Percentiles rank a stretch among this genome's conserved stretches.
Conservation (phyloP, 352 stramenopile genomes). For the Phytophthora sp. region DNA sequence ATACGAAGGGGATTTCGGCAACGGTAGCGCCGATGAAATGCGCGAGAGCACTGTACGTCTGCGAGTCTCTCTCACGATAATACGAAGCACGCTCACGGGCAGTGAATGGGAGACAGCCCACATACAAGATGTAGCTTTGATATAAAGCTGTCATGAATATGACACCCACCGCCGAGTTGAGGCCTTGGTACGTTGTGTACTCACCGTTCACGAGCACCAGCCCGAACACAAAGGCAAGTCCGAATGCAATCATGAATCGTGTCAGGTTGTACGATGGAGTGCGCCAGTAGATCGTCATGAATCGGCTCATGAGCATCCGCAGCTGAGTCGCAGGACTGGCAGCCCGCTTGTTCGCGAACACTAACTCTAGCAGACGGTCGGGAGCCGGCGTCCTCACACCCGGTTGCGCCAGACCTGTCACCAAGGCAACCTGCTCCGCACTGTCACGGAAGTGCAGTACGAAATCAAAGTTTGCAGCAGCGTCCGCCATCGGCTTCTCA, state of each 20-base stretch:
- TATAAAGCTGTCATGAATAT: conserved; percentile 71
- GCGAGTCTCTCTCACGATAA: conserved; percentile 85
- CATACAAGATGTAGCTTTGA: conserved; percentile 64
- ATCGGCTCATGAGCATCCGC: conserved; percentile 14
- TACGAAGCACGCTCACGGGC: conserved; percentile 77
- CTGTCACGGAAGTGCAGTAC: conserved; percentile 28
- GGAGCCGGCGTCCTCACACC: conserved; percentile 8
- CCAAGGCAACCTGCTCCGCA: neutral
- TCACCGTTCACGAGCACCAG: conserved; percentile 51
- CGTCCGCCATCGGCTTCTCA: conserved; percentile 9
- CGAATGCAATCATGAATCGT: conserved; percentile 53
- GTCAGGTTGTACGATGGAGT: conserved; percentile 80
- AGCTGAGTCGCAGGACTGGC: conserved; percentile 18
- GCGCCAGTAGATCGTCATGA: conserved; percentile 45
- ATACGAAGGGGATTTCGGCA: conserved; percentile 71
- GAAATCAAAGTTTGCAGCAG: conserved; percentile 13
- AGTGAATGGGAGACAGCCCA: conserved; percentile 71
- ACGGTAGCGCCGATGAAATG: conserved; percentile 77
- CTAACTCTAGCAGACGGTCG: conserved; percentile 2
- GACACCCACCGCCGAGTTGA: conserved; percentile 49
- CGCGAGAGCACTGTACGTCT: conserved; percentile 81
- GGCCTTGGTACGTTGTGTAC: conserved; percentile 35
- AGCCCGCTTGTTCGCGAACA: conserved; percentile 23
- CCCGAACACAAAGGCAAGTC: conserved; percentile 72
- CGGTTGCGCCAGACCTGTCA: conserved; percentile 1